Evolutionary conservation across 1,284 basidiomycete genomes (phyloP), one percentile per base, ranked within the genome.

Genomic region (Ustilago nuda): DNA sequence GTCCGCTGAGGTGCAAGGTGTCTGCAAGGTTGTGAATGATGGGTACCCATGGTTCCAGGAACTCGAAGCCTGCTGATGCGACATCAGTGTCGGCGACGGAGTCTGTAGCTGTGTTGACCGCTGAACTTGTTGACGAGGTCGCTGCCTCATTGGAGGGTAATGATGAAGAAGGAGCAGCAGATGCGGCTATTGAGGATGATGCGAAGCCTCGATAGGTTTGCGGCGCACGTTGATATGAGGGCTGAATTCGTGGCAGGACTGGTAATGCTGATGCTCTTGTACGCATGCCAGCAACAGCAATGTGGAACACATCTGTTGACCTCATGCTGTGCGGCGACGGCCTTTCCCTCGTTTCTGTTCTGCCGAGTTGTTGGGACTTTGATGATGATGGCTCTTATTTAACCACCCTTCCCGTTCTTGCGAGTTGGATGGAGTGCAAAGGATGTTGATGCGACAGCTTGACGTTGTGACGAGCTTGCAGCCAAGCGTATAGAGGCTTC

Each of bases 21-120:
- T 78, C 76, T 45, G 72, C 61, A n/a, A 78, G 67, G 23, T 66
- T 69, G 50, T 73, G 65, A 45, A 78, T 72, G 58, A 60, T 64
- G 43, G 76, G 68, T 0, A 73, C 72, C 64, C 61, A 78, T 11
- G 76, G 76, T 35, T 78, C 48, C 23, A 78, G 72, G 27, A 78
- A 71, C 9, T 74, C 66, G 62, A 77, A 73, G 33, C 75, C 75
- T 8, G 59, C 73, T n/a, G 56, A 45, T 8, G 61, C 57, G 2
- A 59, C 56, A 17, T 65, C 58, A 19, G 36, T 17, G 1, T 66
- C 61, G 8, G 63, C 39, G 9, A 48, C 52, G 8, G 60, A 27
- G 50, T 66, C 59, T 4, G 61, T 51, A 4, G 59, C 35, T 23
- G 60, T 46, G 39, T 37, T 53, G 8, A 13, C 27, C 13, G 61